A percentile compares a stretch with the other conserved stretches of the same genome.
phyloP scores from a whole-genome alignment of 805 yeast genomes.

The Metschnikowia arizonensis region DNA sequence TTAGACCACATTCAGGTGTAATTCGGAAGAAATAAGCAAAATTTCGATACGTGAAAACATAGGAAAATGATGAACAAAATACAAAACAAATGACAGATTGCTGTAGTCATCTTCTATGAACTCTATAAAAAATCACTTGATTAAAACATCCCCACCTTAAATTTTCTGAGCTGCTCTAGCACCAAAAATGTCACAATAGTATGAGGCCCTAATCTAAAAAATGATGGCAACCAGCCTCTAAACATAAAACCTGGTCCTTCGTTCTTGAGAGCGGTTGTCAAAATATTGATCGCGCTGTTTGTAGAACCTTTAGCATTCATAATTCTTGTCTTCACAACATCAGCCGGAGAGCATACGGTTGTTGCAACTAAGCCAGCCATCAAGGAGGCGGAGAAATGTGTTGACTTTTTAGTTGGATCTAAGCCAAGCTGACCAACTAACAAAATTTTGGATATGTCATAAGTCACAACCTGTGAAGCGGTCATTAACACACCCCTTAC shows the following conservation, averaged over 20 bases:
- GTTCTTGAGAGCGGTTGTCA: conserved; percentile 50
- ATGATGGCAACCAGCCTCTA: conserved; percentile 89
- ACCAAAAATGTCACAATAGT: conserved; percentile 67
- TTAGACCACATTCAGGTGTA: conserved; percentile 66
- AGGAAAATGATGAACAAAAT: not conserved
- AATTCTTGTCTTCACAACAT: conserved; percentile 82
- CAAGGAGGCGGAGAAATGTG: conserved; percentile 76
- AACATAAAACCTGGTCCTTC: conserved; percentile 83
- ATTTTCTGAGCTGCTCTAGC: conserved; percentile 59
- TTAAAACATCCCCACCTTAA: conserved; percentile 45
- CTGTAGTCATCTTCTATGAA: not conserved
- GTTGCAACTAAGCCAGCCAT: conserved; percentile 87
- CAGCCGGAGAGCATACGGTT: conserved; percentile 89
- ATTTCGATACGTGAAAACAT: not conserved
- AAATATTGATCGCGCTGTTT: conserved; percentile 47
- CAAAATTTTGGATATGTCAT: conserved; percentile 65
- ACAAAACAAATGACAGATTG: not conserved
- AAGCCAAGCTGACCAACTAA: conserved; percentile 48
- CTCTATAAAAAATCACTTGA: not conserved
- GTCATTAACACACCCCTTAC: conserved; percentile 85
- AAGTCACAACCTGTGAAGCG: conserved; percentile 84
- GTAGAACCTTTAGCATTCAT: conserved; percentile 58
- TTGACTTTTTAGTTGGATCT: conserved; percentile 58
- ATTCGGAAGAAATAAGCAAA: not conserved
- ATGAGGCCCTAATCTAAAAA: conserved; percentile 80